A percentile compares a stretch with the other conserved stretches of the same genome.
Conservation (phyloP, 257 asterid genomes). For the Verbascum thapsus region DNA sequence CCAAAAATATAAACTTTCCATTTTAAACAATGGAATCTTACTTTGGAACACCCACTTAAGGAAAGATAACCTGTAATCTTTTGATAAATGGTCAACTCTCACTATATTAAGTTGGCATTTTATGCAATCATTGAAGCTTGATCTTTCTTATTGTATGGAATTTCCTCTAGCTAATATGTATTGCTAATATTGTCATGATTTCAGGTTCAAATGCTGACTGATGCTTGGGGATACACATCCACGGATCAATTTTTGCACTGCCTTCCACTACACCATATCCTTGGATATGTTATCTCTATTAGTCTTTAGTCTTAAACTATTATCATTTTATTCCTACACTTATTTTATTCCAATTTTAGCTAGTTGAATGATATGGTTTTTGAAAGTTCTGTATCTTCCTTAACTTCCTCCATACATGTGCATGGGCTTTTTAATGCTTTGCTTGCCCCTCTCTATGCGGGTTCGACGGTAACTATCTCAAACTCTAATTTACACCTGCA, state of each 20-base stretch:
- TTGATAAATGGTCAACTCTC: neutral
- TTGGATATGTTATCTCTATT: slow-evolving; percentile 15
- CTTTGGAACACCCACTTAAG: too few relatives aligned
- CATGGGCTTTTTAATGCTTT: slow-evolving; percentile 89
- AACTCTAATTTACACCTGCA: slow-evolving; percentile 17
- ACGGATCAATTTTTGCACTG: slow-evolving; percentile 78
- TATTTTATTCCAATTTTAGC: slow-evolving; percentile 4
- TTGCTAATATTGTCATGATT: slow-evolving; percentile 23
- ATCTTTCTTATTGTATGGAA: neutral
- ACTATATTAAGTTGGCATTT: neutral
- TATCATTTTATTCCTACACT: neutral
- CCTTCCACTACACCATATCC: slow-evolving; percentile 97
- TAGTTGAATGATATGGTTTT: neutral
- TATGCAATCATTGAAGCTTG: neutral
- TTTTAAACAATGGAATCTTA: too few relatives aligned
- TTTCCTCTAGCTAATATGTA: slow-evolving; percentile 2
- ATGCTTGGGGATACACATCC: slow-evolving; percentile 78
- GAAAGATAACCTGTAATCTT: too few relatives aligned
- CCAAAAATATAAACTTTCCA: too few relatives aligned
- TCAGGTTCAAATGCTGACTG: slow-evolving; percentile 80
- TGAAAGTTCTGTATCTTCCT: slow-evolving; percentile 35
- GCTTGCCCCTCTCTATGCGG: slow-evolving; percentile 88
- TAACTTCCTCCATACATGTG: slow-evolving; percentile 72
- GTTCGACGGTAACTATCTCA: slow-evolving; percentile 65
- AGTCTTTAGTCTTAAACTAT: slow-evolving; percentile 8